Conservation (phyloP, 1,284 basidiomycete species). For the Cryptococcus hybrid region DNA sequence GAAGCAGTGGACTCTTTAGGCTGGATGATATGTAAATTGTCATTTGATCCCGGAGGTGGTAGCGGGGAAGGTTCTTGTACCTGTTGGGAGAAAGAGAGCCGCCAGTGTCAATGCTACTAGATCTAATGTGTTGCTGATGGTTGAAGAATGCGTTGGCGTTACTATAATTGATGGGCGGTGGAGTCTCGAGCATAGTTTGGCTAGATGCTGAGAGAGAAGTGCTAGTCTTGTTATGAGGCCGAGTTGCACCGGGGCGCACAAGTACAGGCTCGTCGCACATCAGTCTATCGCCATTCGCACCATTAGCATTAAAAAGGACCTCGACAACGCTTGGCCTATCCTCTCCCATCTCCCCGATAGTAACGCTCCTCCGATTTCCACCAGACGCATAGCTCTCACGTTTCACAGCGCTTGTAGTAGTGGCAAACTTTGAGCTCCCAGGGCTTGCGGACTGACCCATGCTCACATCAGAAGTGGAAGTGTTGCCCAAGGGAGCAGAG, state of each 20-base stretch:
- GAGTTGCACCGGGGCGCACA: background rate
- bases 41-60: conserved; percentile 19
- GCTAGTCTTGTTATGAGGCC: conserved; percentile 27
- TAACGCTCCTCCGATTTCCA: conserved; percentile 7
- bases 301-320: conserved; percentile 19
- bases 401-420: conserved; percentile 2
- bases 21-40: background rate
- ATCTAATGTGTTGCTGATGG: conserved; percentile 6
- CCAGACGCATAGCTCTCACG: conserved; percentile 25
- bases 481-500: conserved; percentile 37
- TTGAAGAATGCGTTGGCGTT: conserved; percentile 16
- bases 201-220: conserved; percentile 31
- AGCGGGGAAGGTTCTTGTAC: conserved; percentile 45
- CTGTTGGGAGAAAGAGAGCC: conserved; percentile 33
- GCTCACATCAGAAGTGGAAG: conserved; percentile 31
- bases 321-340: conserved; percentile 26
- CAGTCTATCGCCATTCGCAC: conserved; percentile 3
- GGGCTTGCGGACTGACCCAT: conserved; percentile 38
- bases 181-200: conserved; percentile 28
- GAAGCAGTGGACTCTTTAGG: conserved; percentile 3
- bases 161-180: conserved; percentile 11
- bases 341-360: conserved; percentile 18
- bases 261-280: conserved; percentile 12
- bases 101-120: conserved; percentile 1
- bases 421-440: conserved; percentile 39